These are phyloP conservation scores for Cystofilobasidium ferigula DNA, from an alignment of 768 basidiomycete genomes.

Conservation along the genomic window DNA sequence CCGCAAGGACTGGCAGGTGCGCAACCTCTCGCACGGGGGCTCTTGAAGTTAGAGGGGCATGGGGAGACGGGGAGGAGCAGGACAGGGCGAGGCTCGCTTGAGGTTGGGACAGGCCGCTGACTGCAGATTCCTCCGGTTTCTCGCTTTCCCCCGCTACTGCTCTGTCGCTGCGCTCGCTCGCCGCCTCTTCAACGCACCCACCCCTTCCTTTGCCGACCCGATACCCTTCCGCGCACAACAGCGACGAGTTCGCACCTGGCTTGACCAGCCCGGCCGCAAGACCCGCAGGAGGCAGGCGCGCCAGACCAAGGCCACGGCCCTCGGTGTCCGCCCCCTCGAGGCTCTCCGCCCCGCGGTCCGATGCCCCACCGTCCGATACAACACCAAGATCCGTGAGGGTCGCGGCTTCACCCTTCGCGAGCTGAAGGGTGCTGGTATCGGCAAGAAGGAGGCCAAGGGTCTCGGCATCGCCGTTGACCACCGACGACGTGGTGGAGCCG, in stretches of 20 bases:
- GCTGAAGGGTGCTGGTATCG: constrained; percentile 90
- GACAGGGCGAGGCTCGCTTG: not conserved
- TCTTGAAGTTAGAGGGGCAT: constrained; percentile 32
- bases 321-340: constrained; percentile 80
- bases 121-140: not conserved
- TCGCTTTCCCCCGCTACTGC: not conserved
- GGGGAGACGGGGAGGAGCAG: constrained; percentile 11
- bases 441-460: constrained; percentile 81
- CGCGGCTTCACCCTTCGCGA: constrained; percentile 91
- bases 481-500: constrained; percentile 87
- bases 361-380: constrained; percentile 92
- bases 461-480: constrained; percentile 95
- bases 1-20: constrained; percentile 92
- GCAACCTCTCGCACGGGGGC: not conserved
- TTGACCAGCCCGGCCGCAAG: constrained; percentile 97
- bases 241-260: constrained; percentile 88
- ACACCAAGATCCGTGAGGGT: constrained; percentile 91
- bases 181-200: not conserved
- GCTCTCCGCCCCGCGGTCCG: constrained; percentile 95
- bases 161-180: not conserved
- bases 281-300: constrained; percentile 86
- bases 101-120: not conserved
- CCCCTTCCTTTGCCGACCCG: not conserved
- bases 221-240: constrained; percentile 7
- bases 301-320: constrained; percentile 74